Base-by-base conservation (phyloP, 2,329 filamentous ascomycete genomes). In the Colletotrichum orbiculare region DNA sequence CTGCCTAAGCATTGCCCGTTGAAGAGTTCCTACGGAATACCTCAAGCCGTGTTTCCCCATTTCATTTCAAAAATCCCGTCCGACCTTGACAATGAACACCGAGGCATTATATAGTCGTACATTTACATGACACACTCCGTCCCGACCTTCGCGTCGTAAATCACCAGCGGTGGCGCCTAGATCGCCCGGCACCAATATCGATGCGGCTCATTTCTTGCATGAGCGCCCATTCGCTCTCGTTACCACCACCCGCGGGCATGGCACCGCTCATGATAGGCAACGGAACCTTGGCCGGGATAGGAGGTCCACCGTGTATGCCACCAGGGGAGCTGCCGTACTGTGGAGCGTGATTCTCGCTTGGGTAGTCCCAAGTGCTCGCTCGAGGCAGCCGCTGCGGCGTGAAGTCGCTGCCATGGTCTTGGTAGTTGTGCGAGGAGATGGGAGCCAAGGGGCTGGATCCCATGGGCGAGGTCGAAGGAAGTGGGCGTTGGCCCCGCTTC, bases 171-270 rank as follows among this genome's bases (percentile, higher is more conserved):
- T 84, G 82, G 48, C 86, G 79, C 70, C 85, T 79, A 34, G 85
- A 84, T 64, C 87, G 79, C 4, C 87, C 88, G 33, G 80, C 80
- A n/a, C 88, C 88, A 68, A 91, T 85, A 70, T 91, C 87, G 67
- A 91, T 90, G 52, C 82, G 81, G 71, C 84, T 88, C 82, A 94
- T 85, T 77, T 94, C 91, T 68, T 92, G 83, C 76, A 91, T 85
- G 56, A 94, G 77, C 17, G 89, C 87, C 76, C 83, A 82, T 67
- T 86, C 81, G 61, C 83, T 83, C 34, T 77, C 75, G 13, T 74
- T 77, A 55, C 75, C 78, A 39, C 78, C 77, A 6, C 75, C 77
- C 69, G 67, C 47, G 8, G 69, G 62, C 53, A 75, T 68, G 37
- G 71, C 75, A 38, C 79, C 81, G 67, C 79, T 83, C 79, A 81